Percentiles rank a stretch among this genome's conserved stretches.
Conservation (phyloP, 345 rosid species). For the Streptanthus diversifolius region DNA sequence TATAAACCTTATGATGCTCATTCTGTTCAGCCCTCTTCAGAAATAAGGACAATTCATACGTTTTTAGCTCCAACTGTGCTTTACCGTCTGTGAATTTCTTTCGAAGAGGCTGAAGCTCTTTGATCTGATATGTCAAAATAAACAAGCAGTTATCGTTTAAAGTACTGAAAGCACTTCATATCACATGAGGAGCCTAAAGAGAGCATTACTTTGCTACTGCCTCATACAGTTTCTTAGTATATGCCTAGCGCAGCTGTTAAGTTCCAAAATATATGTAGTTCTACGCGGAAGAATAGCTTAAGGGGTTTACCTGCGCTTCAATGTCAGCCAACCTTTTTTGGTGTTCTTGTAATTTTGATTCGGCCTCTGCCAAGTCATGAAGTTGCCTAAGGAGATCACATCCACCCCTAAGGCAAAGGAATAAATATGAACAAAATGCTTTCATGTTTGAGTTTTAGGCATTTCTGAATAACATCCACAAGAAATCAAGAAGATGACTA, state of each 20-base stretch:
- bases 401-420: slow-evolving; percentile 61
- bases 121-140: slow-evolving; percentile 59
- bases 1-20: slow-evolving; percentile 89
- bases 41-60: slow-evolving; percentile 83
- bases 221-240: background rate
- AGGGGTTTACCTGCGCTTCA: slow-evolving; percentile 63
- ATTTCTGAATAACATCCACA: slow-evolving; percentile 1
- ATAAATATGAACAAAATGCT: slow-evolving; percentile 5
- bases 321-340: slow-evolving; percentile 66
- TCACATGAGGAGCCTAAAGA: slow-evolving; percentile 11
- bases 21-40: slow-evolving; percentile 91
- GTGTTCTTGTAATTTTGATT: slow-evolving; percentile 60
- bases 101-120: slow-evolving; percentile 64
- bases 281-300: background rate
- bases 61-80: slow-evolving; percentile 78
- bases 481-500: slow-evolving; percentile 9
- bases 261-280: background rate
- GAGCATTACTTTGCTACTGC: background rate
- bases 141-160: background rate
- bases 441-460: background rate
- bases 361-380: slow-evolving; percentile 79
- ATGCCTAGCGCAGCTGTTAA: background rate
- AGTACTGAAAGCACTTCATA: background rate
- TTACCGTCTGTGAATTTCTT: slow-evolving; percentile 67
- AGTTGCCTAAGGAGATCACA: slow-evolving; percentile 84